phyloP scores from a whole-genome alignment of 192 early-diverging fungal genomes.

The Mortierella alpina region DNA sequence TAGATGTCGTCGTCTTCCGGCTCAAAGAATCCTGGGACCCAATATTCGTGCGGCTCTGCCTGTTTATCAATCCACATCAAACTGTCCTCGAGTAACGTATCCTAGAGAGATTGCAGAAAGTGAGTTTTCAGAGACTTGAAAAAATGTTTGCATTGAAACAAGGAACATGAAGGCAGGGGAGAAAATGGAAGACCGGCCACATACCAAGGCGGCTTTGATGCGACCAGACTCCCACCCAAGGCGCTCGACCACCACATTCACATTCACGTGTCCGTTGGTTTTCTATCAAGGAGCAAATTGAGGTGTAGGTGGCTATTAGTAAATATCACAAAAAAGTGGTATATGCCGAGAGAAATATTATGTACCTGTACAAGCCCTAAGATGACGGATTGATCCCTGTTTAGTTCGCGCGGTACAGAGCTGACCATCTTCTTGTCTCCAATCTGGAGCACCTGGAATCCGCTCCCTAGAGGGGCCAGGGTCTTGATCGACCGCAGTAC shows the following conservation, averaged over 20 bases:
- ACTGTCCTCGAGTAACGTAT: conserved; percentile 76
- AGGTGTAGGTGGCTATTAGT: no score
- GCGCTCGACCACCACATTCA: conserved; percentile 39
- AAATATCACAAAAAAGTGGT: not conserved
- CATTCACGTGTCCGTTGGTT: conserved; percentile 51
- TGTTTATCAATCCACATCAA: conserved; percentile 82
- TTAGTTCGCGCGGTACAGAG: conserved; percentile 90
- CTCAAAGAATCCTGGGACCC: conserved; percentile 70
- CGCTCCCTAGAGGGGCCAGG: conserved; percentile 86
- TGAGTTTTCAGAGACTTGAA: not conserved
- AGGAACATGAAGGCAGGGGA: not conserved
- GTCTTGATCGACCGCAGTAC: conserved; percentile 87
- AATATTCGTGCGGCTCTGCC: conserved; percentile 62
- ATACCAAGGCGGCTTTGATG: conserved; percentile 66
- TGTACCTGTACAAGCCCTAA: conserved; percentile 78
- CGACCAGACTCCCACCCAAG: conserved; percentile 72
- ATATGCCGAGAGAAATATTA: no score
- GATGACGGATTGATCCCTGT: conserved; percentile 79
- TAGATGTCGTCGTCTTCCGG: conserved; percentile 53
- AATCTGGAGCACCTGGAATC: conserved; percentile 87
- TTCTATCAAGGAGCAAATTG: conserved; percentile 3
- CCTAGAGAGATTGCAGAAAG: conserved; percentile 49
- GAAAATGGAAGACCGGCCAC: not conserved
- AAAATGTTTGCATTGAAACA: not conserved
- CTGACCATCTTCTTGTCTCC: conserved; percentile 87